Conservation (phyloP, 192 early-diverging fungal genomes). For the Spizellomyces sp. region DNA sequence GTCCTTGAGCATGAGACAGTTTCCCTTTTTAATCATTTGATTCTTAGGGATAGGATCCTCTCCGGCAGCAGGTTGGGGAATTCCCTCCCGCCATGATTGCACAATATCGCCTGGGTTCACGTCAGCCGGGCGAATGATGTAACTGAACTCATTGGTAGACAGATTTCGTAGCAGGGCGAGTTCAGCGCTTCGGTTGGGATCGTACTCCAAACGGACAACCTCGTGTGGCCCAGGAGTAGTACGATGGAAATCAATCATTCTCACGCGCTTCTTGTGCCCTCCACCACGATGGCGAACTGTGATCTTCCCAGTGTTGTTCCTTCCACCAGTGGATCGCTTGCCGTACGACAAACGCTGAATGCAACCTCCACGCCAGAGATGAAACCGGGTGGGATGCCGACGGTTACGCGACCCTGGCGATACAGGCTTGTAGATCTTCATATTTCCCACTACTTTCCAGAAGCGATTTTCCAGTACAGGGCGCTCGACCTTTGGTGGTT, state of each 20-base stretch:
- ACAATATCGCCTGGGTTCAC: constrained; percentile 77
- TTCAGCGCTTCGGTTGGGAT: constrained; percentile 87
- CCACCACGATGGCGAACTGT: constrained; percentile 93
- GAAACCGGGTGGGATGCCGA: constrained; percentile 79
- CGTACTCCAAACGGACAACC: constrained; percentile 91
- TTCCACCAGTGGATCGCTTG: constrained; percentile 81
- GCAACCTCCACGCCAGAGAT: constrained; percentile 85
- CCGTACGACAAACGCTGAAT: constrained; percentile 77
- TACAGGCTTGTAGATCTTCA: constrained; percentile 92
- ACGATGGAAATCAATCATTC: constrained; percentile 87
- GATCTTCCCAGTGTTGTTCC: constrained; percentile 87
- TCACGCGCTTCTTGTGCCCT: constrained; percentile 85
- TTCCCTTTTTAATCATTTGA: constrained; percentile 75
- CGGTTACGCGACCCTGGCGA: constrained; percentile 86
- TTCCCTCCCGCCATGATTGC: constrained; percentile 58
- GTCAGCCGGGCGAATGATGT: constrained; percentile 82
- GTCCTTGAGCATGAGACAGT: constrained; percentile 84
- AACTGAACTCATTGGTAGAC: constrained; percentile 74
- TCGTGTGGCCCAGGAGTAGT: constrained; percentile 69
- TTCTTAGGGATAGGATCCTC: constrained; percentile 38
- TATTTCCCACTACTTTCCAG: constrained; percentile 67
- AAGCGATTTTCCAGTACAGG: constrained; percentile 51
- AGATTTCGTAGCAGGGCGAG: constrained; percentile 83
- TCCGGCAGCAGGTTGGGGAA: constrained; percentile 27
- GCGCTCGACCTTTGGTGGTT: constrained; percentile 23